Conservation (phyloP, 345 rosid species). For the Acer yangbiense region DNA sequence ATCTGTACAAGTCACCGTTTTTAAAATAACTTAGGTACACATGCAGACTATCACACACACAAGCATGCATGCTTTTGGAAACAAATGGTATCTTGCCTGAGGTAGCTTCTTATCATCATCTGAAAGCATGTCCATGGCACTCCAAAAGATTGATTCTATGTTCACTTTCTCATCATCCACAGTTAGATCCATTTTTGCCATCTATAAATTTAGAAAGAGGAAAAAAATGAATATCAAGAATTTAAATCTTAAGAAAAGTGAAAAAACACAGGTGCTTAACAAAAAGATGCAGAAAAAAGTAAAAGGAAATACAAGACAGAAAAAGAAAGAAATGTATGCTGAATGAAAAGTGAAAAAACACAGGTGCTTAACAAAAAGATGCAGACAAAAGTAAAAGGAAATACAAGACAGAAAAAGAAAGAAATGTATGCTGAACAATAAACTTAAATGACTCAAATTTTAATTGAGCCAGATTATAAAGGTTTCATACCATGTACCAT, state of each 20-base stretch:
- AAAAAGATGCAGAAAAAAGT: background rate
- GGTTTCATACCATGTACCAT: background rate
- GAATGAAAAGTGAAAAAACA: background rate
- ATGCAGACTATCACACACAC: constrained; percentile 4
- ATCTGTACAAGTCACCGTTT: background rate
- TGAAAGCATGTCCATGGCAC: constrained; percentile 98
- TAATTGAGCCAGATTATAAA: background rate
- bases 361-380: background rate
- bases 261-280: background rate
- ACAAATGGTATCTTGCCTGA: constrained; percentile 67
- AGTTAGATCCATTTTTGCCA: constrained; percentile 96
- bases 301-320: background rate
- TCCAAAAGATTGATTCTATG: constrained; percentile 84
- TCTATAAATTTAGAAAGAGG: constrained; percentile 39
- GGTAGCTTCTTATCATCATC: constrained; percentile 99
- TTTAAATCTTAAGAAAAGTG: constrained; percentile 1
- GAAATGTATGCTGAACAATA: background rate
- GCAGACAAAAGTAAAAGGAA: background rate
- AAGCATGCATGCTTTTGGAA: constrained; percentile 5
- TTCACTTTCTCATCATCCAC: constrained; percentile 85
- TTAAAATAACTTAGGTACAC: background rate
- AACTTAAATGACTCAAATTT: background rate
- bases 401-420: background rate
- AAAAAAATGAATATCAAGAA: background rate
- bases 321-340: background rate